Evolutionary conservation across 352 stramenopile genomes (phyloP), one percentile per base, ranked within the genome.

Genomic region (Thalassiosira hispida): DNA sequence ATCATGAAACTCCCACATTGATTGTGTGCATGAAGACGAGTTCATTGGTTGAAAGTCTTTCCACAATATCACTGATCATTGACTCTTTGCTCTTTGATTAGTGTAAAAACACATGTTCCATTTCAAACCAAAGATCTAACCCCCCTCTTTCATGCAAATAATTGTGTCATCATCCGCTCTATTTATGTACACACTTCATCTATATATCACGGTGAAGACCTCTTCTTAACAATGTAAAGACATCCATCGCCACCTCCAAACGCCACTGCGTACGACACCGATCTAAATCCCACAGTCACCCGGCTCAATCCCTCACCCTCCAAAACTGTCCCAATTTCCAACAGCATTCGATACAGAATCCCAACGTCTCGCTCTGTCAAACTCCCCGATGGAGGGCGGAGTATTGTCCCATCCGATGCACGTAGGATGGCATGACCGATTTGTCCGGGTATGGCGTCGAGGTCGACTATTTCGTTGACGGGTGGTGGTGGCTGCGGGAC

Each of bases 201-300:
- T 61, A 20, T 33, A 16, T 40, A 57, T 77, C 61, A 83, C 31
- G 62, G 62, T 16, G 75, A 73, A 18, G 66, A 78, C 22, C 51
- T 83, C 46, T 77, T 84, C 71, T 81, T 84, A 16, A 84, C 77
- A 70, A 84, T 59, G 52, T 81, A 84, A 7, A 84, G 29, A 46
- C 56, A 84, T 29, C 70, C 77, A 73, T 84, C 70, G 12, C 8
- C 47, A 3, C 25, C 65, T 42, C 59, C 71, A 0, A 81, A 25
- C 38, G 62, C 35, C 16, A 83, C 33, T 2, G 61, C 70, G 69
- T 81, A 84, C 0, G 63, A 73, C 11, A 84, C 77, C 8, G 20
- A 38, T n/a, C 52, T 5, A 63, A 84, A 84, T 2, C 77, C 77
- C 33, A 84, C 77, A 14, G 77, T 84, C 25, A 84, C 77, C 61